A percentile compares a stretch with the other conserved stretches of the same genome.
phyloP scores from a whole-genome alignment of 169 alveolate species.

The Plasmodium coatneyi region DNA sequence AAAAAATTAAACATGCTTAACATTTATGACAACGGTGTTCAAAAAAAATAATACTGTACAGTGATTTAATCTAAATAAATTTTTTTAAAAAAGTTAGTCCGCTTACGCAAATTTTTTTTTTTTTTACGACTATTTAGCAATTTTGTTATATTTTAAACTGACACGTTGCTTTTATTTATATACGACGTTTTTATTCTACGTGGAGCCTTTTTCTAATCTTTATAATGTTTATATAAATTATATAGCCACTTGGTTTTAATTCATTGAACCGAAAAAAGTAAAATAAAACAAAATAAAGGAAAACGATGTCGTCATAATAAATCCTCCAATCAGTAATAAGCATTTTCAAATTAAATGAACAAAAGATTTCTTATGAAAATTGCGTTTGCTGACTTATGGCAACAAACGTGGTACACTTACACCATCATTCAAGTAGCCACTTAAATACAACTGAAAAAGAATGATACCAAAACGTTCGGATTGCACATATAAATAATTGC shows the following conservation, averaged over 20 bases:
- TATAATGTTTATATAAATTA: not conserved
- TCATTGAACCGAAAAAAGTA: not conserved
- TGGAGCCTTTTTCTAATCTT: not conserved
- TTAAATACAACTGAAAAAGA: not conserved
- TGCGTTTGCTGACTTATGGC: not conserved
- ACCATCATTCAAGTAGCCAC: not conserved
- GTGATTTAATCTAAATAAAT: not conserved
- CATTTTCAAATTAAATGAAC: not conserved
- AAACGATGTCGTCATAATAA: not conserved
- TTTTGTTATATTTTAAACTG: not conserved
- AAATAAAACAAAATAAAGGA: not conserved
- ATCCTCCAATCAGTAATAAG: not conserved
- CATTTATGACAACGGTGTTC: not conserved
- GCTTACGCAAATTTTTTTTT: not conserved
- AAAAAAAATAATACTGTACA: not conserved
- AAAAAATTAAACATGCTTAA: not conserved
- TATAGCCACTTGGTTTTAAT: not conserved
- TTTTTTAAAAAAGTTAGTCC: not conserved
- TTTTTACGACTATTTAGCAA: not conserved
- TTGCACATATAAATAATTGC: not conserved
- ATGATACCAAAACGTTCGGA: not conserved
- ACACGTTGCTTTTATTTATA: not conserved
- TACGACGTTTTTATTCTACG: not conserved
- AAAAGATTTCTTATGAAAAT: not conserved
- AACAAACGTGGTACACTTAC: not conserved